Percentiles rank a stretch among this genome's conserved stretches.
phyloP scores from a whole-genome alignment of 2,329 filamentous ascomycete species.

The Pezizomycotina sp. region DNA sequence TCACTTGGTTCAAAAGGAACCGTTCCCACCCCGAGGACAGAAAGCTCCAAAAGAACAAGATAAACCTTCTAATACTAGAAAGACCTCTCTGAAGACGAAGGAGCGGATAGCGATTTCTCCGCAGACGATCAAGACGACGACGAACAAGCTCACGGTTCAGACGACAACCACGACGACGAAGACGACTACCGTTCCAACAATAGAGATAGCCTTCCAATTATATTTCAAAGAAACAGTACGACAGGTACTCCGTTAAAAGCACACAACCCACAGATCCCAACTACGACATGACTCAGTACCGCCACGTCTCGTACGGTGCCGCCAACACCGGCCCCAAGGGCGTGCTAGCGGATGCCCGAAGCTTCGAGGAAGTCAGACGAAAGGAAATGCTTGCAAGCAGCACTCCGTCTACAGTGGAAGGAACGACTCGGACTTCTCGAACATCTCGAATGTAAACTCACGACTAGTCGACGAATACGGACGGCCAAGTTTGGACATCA shows the following conservation, averaged over 20 bases:
- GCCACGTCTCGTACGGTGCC: slow-evolving; percentile 15
- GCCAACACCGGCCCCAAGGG: slow-evolving; percentile 50
- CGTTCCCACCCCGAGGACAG: slow-evolving; percentile 24
- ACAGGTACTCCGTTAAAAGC: too few species aligned
- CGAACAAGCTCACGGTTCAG: slow-evolving; percentile 19
- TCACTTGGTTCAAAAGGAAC: slow-evolving; percentile 21
- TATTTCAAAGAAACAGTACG: too few species aligned
- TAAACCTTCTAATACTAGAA: too few species aligned
- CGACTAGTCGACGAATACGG: too few species aligned
- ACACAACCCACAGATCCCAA: too few species aligned
- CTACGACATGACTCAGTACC: slow-evolving; percentile 19
- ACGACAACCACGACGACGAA: too few species aligned
- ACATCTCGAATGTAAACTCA: too few species aligned
- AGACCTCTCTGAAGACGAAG: too few species aligned
- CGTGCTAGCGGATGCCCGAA: slow-evolving; percentile 66
- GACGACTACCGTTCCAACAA: too few species aligned
- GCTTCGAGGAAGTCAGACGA: slow-evolving; percentile 49
- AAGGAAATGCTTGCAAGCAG: slow-evolving; percentile 15
- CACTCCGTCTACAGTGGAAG: slow-evolving; percentile 2
- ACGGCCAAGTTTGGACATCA: too few species aligned
- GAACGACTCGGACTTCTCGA: slow-evolving; percentile 5
- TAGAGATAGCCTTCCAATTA: too few species aligned
- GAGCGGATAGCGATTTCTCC: too few species aligned
- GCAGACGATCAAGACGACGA: slow-evolving; percentile 16
- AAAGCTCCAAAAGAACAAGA: slow-evolving; percentile 14